phyloP scores from a whole-genome alignment of 768 basidiomycete genomes.

The Trametes gibbosa region DNA sequence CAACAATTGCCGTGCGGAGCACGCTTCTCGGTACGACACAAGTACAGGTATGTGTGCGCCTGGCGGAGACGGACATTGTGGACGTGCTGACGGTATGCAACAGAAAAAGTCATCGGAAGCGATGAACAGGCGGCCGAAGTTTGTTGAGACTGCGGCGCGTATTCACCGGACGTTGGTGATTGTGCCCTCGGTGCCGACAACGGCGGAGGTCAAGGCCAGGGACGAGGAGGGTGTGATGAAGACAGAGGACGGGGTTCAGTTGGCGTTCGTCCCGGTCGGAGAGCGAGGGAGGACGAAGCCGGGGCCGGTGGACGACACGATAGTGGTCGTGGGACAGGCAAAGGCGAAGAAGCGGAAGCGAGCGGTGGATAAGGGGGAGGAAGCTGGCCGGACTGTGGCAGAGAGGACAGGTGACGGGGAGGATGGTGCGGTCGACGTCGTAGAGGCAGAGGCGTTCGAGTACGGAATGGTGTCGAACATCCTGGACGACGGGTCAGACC shows the following conservation, averaged over 20 bases:
- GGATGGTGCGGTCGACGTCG: slow-evolving; percentile 2
- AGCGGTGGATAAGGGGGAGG: slow-evolving; percentile 26
- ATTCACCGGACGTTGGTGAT: slow-evolving; percentile 68
- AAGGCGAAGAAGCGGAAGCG: slow-evolving; percentile 67
- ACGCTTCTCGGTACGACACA: slow-evolving; percentile 37
- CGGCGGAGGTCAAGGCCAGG: slow-evolving; percentile 19
- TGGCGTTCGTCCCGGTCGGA: slow-evolving; percentile 73
- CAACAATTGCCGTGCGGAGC: slow-evolving; percentile 36
- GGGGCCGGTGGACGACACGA: slow-evolving; percentile 51
- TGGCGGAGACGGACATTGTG: not conserved
- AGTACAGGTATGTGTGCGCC: not conserved
- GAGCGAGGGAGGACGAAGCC: slow-evolving; percentile 39
- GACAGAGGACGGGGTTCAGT: slow-evolving; percentile 56
- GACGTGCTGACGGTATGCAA: not conserved
- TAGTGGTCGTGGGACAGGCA: slow-evolving; percentile 69
- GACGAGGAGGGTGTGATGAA: slow-evolving; percentile 12
- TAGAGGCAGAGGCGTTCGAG: slow-evolving; percentile 32
- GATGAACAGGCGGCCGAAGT: slow-evolving; percentile 28
- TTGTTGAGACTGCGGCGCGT: slow-evolving; percentile 55
- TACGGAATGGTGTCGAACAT: slow-evolving; percentile 41
- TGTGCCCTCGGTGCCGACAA: slow-evolving; percentile 51
- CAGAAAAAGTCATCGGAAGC: not conserved
- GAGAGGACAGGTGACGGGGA: slow-evolving; percentile 1
- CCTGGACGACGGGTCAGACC: slow-evolving; percentile 37
- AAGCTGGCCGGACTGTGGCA: slow-evolving; percentile 15